phyloP scores from a whole-genome alignment of 768 basidiomycete genomes.

The Auriscalpium vulgare region DNA sequence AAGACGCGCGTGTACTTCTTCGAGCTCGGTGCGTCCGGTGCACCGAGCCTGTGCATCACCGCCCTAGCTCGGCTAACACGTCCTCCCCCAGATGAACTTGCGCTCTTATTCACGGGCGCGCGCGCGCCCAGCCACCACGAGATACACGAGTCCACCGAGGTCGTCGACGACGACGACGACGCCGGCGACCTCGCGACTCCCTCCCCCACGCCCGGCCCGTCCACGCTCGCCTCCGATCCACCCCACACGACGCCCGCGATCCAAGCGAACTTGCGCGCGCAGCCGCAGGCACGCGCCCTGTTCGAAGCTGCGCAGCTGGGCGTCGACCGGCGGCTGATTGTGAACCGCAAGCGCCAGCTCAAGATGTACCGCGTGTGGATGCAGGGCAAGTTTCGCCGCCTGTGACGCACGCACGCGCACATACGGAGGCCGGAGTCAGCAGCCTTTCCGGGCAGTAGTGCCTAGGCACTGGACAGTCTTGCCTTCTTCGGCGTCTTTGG shows the following conservation, averaged over 20 bases:
- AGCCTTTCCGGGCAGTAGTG: too few relatives aligned
- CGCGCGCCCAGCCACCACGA: conserved; percentile 28
- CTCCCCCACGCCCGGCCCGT: not conserved
- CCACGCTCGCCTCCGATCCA: not conserved
- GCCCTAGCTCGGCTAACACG: not conserved
- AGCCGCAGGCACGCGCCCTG: conserved; percentile 23
- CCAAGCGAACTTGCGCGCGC: not conserved
- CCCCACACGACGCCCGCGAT: not conserved
- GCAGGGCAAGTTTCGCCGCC: conserved; percentile 75
- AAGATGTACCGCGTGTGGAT: conserved; percentile 99
- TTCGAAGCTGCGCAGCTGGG: conserved; percentile 83
- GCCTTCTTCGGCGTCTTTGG: too few relatives aligned
- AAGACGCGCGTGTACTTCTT: conserved; percentile 98
- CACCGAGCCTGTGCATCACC: not conserved
- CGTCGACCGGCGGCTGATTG: conserved; percentile 80
- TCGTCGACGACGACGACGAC: conserved; percentile 29
- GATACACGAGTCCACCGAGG: conserved; percentile 22
- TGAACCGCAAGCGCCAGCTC: conserved; percentile 89
- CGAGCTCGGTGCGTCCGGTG: conserved; percentile 49
- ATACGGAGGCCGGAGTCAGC: too few relatives aligned
- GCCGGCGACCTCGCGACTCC: not conserved
- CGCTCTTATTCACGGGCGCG: conserved; percentile 69
- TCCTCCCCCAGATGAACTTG: conserved; percentile 54
- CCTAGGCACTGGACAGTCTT: too few relatives aligned
- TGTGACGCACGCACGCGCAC: not conserved